These are phyloP conservation scores for Metschnikowia sp. DNA, from an alignment of 805 yeast genomes.

Conservation along the genomic window DNA sequence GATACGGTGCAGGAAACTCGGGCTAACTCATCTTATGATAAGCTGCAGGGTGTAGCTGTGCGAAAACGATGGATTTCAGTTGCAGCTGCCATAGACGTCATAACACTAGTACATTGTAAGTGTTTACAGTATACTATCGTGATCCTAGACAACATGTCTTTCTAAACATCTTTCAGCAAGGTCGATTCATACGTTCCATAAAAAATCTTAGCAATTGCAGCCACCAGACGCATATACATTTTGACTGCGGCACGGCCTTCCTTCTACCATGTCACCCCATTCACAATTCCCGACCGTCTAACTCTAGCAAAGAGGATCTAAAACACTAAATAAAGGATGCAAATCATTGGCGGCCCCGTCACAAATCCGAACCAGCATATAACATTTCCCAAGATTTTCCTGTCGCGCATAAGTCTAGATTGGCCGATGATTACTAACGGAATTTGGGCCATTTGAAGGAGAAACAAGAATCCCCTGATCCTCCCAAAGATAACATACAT, in stretches of 20 bases:
- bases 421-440: conserved; percentile 70
- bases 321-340: conserved; percentile 70
- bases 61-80: too few relatives aligned
- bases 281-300: background rate
- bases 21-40: background rate
- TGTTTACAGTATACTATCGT: too few relatives aligned
- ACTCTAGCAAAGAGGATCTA: background rate
- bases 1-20: conserved; percentile 6
- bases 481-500: conserved; percentile 85
- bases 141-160: too few relatives aligned
- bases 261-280: too few relatives aligned
- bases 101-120: too few relatives aligned
- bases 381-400: conserved; percentile 66
- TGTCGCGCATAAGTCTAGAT: conserved; percentile 52
- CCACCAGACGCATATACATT: too few relatives aligned
- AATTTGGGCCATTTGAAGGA: conserved; percentile 83
- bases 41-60: too few relatives aligned
- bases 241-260: too few relatives aligned
- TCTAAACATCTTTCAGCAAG: too few relatives aligned
- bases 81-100: too few relatives aligned
- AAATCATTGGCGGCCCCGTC: conserved; percentile 84
- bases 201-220: too few relatives aligned
- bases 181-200: too few relatives aligned
- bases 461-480: conserved; percentile 73
- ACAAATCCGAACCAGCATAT: conserved; percentile 91